Conservation (phyloP, 805 yeast species). For the Ogataea trehaloabstinens region DNA sequence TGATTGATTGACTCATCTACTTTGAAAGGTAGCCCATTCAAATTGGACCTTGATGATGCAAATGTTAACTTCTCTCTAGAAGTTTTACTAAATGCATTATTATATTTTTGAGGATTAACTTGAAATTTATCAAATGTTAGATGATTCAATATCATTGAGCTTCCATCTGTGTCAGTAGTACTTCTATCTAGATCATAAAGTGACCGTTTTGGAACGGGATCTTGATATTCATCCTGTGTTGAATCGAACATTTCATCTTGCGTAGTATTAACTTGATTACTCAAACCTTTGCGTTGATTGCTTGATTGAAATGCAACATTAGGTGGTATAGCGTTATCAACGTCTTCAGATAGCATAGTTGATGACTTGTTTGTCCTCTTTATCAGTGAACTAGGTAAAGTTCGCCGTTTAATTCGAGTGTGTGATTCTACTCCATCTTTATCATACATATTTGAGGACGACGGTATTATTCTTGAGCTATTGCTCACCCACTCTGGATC, state of each 20-base stretch:
- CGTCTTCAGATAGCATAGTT: constrained; percentile 51
- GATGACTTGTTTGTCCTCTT: constrained; percentile 37
- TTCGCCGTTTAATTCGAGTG: constrained; percentile 38
- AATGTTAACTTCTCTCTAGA: constrained; percentile 20
- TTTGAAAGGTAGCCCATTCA: constrained; percentile 17
- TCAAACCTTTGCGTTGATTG: constrained; percentile 18
- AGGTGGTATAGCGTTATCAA: constrained; percentile 21
- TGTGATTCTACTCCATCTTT: background rate
- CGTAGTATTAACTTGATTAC: background rate
- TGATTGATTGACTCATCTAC: constrained; percentile 1
- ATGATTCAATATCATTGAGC: constrained; percentile 30
- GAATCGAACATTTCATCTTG: constrained; percentile 16
- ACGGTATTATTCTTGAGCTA: background rate
- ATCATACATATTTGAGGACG: background rate
- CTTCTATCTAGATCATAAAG: constrained; percentile 45
- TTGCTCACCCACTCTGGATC: constrained; percentile 19
- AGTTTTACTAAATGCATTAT: constrained; percentile 43
- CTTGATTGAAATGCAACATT: constrained; percentile 24
- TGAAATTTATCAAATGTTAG: constrained; percentile 36
- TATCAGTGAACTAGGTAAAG: constrained; percentile 45
- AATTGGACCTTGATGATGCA: constrained; percentile 3
- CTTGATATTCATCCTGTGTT: constrained; percentile 34
- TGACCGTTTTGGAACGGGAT: constrained; percentile 50
- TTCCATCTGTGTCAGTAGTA: constrained; percentile 39
- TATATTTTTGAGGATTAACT: constrained; percentile 40